Base-by-base conservation (phyloP, 169 alveolate genomes). In the Plasmodium sp. region DNA sequence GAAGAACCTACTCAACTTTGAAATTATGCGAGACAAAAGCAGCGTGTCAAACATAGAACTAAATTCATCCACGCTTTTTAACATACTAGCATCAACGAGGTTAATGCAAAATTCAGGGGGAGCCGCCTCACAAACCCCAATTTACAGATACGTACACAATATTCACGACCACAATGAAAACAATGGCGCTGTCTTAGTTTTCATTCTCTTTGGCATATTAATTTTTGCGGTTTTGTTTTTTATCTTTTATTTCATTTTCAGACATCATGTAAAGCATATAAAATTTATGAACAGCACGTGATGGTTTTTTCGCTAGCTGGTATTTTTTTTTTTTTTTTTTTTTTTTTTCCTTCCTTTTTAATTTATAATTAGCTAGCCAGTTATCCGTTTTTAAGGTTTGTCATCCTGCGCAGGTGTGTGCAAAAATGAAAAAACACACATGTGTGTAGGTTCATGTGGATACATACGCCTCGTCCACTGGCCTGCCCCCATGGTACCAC, bases 91-190 rank as follows among this genome's bases (percentile, higher is more conserved):
- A 5, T 56, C 86, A 33, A 77, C 94, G 33, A 34, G 83, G 7
- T 48, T 86, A 58, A 86, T 86, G 94, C 72, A 77, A 86, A 74
- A 77, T 86, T n/a, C 33, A 27, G 81, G 48, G 62, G 27, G 82
- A 12, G 22, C 54, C 33, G 36, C 45, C 12, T 36, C 77, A 33
- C 48, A 27, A 27, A 22, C 82, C 9, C 73, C 81, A 22, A 41
- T 86, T 43, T 86, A 86, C 58, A 86, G 94, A 86, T 39, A 77
- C 45, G 43, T 86, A 77, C 86, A 75, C 45, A 86, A 86, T 34
- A 27, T 86, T 31, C 94, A 86, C 67, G 94, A 86, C 43, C 58
- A 86, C 81, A 75, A 86, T 75, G 94, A 86, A 77, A 86, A 86
- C 71, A 86, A 72, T 75, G 94, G 88, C 10, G 94, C 94, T 31